phyloP scores from a whole-genome alignment of 78 protist genomes.

The Planoprotostelium fungivorum region DNA sequence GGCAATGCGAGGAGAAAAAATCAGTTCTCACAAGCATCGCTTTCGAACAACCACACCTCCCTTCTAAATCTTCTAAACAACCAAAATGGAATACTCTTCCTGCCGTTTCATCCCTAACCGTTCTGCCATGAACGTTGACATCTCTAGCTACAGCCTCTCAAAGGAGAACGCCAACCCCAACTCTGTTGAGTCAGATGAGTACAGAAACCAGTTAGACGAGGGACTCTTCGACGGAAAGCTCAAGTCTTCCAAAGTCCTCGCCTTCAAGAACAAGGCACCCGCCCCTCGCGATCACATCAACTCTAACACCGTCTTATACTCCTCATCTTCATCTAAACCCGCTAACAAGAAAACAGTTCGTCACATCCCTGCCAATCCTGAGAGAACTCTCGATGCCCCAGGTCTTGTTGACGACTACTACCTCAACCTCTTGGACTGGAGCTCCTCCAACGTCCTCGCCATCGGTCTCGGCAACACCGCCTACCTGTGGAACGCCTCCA shows the following conservation, averaged over 20 bases:
- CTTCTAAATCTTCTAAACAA: too few relatives aligned
- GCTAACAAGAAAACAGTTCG: constrained; percentile 34
- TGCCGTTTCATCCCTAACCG: constrained; percentile 53
- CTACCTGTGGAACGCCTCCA: constrained; percentile 97
- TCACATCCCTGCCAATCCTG: constrained; percentile 59
- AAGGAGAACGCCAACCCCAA: constrained; percentile 41
- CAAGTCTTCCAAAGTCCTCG: constrained; percentile 71
- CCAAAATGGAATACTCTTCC: too few relatives aligned
- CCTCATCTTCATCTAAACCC: neutral
- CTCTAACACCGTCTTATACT: constrained; percentile 19
- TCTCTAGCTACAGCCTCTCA: constrained; percentile 40
- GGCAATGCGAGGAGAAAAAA: too few relatives aligned
- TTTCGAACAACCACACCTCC: too few relatives aligned
- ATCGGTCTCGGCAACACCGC: constrained; percentile 93
- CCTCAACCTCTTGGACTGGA: constrained; percentile 98
- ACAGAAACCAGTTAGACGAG: constrained; percentile 29
- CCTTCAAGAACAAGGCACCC: constrained; percentile 84
- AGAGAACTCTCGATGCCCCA: constrained; percentile 91
- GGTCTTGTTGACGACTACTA: constrained; percentile 96
- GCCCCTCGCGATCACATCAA: neutral
- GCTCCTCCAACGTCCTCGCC: constrained; percentile 80
- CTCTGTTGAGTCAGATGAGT: constrained; percentile 5
- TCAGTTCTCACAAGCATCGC: too few relatives aligned
- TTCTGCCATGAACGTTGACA: constrained; percentile 37
- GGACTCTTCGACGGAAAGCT: constrained; percentile 10